Percentiles rank a stretch among this genome's conserved stretches.
Conservation (phyloP, 2,329 filamentous ascomycete species). For the Scopulariopsis brevicaulis region DNA sequence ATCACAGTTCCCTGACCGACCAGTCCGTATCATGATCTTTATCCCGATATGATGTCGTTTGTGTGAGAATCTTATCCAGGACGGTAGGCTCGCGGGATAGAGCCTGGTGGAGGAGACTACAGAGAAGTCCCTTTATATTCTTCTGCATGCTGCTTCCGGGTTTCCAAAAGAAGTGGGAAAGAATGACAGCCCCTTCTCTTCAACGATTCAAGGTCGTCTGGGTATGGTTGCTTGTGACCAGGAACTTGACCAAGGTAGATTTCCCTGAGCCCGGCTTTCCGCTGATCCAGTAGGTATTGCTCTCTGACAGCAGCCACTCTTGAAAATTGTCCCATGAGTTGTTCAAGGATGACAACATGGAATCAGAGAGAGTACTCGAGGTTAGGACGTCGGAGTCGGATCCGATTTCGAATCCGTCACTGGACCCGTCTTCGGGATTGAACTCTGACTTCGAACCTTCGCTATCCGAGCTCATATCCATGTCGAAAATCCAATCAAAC, state of each 20-base stretch:
- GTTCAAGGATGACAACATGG: background rate
- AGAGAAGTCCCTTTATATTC: conserved; percentile 13
- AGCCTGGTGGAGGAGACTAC: conserved; percentile 12
- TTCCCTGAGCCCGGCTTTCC: conserved; percentile 21
- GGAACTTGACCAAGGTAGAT: conserved; percentile 18
- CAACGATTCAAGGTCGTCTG: conserved; percentile 9
- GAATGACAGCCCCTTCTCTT: conserved; percentile 6
- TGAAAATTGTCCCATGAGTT: conserved; percentile 6
- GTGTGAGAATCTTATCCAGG: background rate
- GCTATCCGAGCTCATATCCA: background rate
- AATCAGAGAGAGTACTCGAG: no score
- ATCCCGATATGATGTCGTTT: background rate
- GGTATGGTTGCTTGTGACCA: conserved; percentile 9
- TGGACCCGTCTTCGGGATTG: background rate
- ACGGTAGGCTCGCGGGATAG: background rate
- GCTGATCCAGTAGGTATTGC: conserved; percentile 15
- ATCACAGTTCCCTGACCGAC: conserved; percentile 2
- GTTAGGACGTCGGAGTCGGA: background rate
- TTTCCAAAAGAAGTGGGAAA: conserved; percentile 19
- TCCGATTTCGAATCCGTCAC: background rate
- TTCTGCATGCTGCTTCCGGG: conserved; percentile 14
- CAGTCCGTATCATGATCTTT: conserved; percentile 8
- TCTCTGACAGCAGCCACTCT: conserved; percentile 8
- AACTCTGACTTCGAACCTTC: background rate
- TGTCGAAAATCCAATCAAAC: background rate